phyloP scores from a whole-genome alignment of 805 yeast species.

The Lipomyces kockii region DNA sequence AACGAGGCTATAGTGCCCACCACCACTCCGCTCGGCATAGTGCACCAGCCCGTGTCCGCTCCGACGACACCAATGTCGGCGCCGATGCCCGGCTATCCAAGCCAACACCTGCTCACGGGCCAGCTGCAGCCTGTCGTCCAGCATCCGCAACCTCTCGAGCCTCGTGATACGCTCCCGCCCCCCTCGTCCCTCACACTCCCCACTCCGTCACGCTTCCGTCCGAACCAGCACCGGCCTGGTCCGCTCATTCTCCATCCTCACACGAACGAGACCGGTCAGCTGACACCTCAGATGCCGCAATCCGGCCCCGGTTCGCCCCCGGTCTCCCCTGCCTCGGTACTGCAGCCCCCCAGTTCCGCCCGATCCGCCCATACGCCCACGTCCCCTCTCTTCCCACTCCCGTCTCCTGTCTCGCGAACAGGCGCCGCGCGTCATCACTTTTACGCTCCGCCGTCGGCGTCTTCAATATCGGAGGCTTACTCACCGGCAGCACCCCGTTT shows the following conservation, averaged over 20 bases:
- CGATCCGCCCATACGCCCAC: constrained; percentile 16
- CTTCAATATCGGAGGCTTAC: neutral
- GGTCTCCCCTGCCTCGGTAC: constrained; percentile 12
- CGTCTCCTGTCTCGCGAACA: constrained; percentile 12
- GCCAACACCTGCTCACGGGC: constrained; percentile 8
- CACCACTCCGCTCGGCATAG: constrained; percentile 5
- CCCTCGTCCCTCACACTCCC: constrained; percentile 25
- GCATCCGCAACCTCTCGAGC: constrained; percentile 2
- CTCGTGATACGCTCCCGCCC: constrained; percentile 18
- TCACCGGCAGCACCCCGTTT: constrained; percentile 19
- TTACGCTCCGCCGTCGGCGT: constrained; percentile 3
- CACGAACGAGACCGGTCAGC: constrained; percentile 7
- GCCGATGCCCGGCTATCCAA: constrained; percentile 1
- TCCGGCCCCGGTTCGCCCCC: constrained; percentile 23
- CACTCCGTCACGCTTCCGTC: constrained; percentile 31
- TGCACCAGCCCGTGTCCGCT: constrained; percentile 7
- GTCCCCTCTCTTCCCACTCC: constrained; percentile 16
- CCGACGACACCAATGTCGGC: constrained; percentile 10
- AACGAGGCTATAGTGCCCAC: constrained; percentile 45
- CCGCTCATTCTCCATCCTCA: constrained; percentile 29
- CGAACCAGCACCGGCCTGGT: constrained; percentile 33
- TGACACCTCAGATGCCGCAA: constrained; percentile 8
- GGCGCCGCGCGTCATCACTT: neutral
- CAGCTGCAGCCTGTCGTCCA: constrained; percentile 11
- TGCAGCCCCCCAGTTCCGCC: constrained; percentile 7